These are phyloP conservation scores for Stellera chamaejasme DNA, from an alignment of 345 rosid species.

Conservation along the genomic window DNA sequence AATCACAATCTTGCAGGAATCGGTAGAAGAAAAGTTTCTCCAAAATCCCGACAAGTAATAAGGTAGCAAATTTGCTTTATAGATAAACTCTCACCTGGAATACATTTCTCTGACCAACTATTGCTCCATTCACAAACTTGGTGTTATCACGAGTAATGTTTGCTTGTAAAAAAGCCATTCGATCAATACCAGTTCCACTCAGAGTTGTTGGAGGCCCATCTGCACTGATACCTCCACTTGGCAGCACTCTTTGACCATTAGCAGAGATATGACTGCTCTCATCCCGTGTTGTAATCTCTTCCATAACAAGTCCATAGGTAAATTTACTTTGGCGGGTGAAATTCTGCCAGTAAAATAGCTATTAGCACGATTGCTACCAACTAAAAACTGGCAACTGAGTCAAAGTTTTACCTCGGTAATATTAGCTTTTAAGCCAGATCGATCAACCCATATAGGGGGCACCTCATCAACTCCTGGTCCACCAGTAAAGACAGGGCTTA, in stretches of 20 bases:
- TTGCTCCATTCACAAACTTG: slow-evolving; percentile 84
- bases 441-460: slow-evolving; percentile 98
- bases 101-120: slow-evolving; percentile 94
- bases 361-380: slow-evolving; percentile 2
- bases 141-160: slow-evolving; percentile 98
- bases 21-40: no score
- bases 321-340: slow-evolving; percentile 97
- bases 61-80: neutral
- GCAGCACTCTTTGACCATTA: slow-evolving; percentile 84
- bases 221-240: slow-evolving; percentile 96
- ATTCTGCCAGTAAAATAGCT: slow-evolving; percentile 42
- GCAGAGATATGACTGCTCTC: slow-evolving; percentile 91
- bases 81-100: slow-evolving; percentile 64
- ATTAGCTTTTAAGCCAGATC: slow-evolving; percentile 90
- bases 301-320: slow-evolving; percentile 97
- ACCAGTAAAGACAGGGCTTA: slow-evolving; percentile 98
- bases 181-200: slow-evolving; percentile 92
- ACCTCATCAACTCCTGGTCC: slow-evolving; percentile 99
- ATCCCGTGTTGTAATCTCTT: slow-evolving; percentile 96
- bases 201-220: slow-evolving; percentile 99
- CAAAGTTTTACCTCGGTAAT: slow-evolving; percentile 70
- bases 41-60: no score
- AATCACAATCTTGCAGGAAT: no score
- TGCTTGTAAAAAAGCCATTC: slow-evolving; percentile 86
- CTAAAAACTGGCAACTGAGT: neutral